phyloP scores from a whole-genome alignment of 306 rosid species.

The Mucuna pruriens region DNA sequence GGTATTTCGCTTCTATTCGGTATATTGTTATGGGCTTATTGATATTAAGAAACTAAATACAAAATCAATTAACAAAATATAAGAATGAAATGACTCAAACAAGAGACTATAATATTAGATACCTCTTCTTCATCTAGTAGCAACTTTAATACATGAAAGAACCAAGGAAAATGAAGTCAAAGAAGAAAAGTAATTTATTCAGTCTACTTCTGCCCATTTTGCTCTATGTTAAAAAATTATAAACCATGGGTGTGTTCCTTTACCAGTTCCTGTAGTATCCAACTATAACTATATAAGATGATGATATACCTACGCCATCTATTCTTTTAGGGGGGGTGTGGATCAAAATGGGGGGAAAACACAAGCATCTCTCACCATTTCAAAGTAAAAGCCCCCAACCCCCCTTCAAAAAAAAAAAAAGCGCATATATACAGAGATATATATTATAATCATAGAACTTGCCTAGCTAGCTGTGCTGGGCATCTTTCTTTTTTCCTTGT shows the following conservation, averaged over 20 bases:
- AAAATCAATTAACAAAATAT: not conserved
- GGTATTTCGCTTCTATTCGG: not conserved
- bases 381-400: constrained; percentile 35
- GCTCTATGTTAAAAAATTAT: constrained; percentile 28
- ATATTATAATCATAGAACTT: constrained; percentile 51
- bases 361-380: not conserved
- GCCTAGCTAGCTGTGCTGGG: constrained; percentile 35
- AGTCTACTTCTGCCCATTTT: constrained; percentile 21
- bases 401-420: not conserved
- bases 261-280: not conserved
- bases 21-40: too few relatives aligned
- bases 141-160: constrained; percentile 2
- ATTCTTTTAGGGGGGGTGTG: constrained; percentile 2
- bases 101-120: not conserved
- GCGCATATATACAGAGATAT: constrained; percentile 51
- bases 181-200: constrained; percentile 21
- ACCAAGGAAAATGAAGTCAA: not conserved
- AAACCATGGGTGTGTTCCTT: constrained; percentile 34
- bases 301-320: not conserved
- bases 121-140: not conserved
- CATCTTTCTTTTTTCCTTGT: not conserved
- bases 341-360: not conserved
- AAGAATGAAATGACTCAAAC: too few relatives aligned
- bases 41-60: not conserved
- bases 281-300: not conserved